A percentile compares a stretch with the other conserved stretches of the same genome.
Evolutionary conservation across 306 rosid genomes (phyloP).

Genomic region (Heteromeles arbutifolia): DNA sequence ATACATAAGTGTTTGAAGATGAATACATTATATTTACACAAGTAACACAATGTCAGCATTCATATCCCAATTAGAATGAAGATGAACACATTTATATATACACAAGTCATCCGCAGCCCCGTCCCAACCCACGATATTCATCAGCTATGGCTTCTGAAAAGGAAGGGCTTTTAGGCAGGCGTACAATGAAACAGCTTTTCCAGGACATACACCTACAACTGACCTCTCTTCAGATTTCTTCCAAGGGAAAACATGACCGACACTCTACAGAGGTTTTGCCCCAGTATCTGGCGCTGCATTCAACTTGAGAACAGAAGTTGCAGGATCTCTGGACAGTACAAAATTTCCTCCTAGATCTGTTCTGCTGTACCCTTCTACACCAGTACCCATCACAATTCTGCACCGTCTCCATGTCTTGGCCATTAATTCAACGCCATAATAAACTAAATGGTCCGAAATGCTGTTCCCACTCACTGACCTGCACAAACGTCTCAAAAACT

Average conservation of each 20-base stretch:
- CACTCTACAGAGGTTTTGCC: slow-evolving; percentile 12
- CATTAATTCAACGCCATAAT: slow-evolving; percentile 56
- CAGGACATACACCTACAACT: background rate
- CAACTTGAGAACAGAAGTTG: slow-evolving; percentile 42
- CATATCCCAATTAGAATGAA: slow-evolving; percentile 22
- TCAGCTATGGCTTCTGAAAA: slow-evolving; percentile 10
- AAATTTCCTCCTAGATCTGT: slow-evolving; percentile 58
- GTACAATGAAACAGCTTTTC: slow-evolving; percentile 2
- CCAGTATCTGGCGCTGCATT: slow-evolving; percentile 24
- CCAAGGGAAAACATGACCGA: background rate
- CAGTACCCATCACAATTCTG: slow-evolving; percentile 61
- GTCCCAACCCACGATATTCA: slow-evolving; percentile 12
- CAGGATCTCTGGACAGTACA: slow-evolving; percentile 51
- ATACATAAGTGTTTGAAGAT: background rate
- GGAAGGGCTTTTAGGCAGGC: background rate
- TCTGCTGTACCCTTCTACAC: slow-evolving; percentile 17
- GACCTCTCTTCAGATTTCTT: slow-evolving; percentile 9
- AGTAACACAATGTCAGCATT: slow-evolving; percentile 1
- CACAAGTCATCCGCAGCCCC: slow-evolving; percentile 22
- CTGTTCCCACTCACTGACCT: slow-evolving; percentile 89
- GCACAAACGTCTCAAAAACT: slow-evolving; percentile 29
- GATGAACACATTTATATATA: slow-evolving; percentile 28
- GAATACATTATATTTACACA: background rate
- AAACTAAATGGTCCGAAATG: slow-evolving; percentile 64
- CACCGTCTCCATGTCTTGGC: slow-evolving; percentile 50